Evolutionary conservation across 495 filamentous ascomycete species (phyloP).

Genomic region (Wilcoxina mikolae): DNA sequence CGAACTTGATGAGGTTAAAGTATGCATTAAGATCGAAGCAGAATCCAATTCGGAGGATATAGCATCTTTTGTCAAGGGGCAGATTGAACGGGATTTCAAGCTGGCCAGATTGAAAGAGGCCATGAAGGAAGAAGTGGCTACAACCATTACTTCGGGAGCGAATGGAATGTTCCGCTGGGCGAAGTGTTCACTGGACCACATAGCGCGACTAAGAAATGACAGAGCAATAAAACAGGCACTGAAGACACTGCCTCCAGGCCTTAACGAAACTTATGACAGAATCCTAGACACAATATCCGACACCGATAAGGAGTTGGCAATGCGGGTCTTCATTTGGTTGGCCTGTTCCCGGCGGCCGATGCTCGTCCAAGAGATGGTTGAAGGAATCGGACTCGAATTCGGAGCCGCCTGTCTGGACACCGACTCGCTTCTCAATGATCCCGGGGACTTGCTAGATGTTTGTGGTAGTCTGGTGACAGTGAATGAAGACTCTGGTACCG

Average conservation of each 20-base stretch:
- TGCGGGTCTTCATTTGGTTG: not conserved
- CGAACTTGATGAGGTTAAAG: not conserved
- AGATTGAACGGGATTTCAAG: not conserved
- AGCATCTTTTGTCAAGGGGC: not conserved
- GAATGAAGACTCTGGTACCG: not conserved
- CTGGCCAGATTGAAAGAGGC: not conserved
- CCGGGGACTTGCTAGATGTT: not conserved
- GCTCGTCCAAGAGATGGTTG: not conserved
- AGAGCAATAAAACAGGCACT: not conserved
- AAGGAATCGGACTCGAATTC: not conserved
- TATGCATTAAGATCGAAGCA: not conserved
- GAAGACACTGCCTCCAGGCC: not conserved
- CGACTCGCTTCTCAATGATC: not conserved
- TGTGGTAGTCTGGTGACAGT: not conserved
- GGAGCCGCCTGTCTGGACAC: not conserved
- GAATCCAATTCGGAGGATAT: not conserved
- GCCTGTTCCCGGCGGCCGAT: not conserved
- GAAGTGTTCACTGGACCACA: not conserved
- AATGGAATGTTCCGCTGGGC: not conserved
- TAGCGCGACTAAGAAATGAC: not conserved
- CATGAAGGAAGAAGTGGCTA: not conserved
- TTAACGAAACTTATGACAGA: not conserved
- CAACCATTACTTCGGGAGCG: not conserved
- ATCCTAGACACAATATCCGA: not conserved
- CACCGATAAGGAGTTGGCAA: not conserved